Base-by-base conservation (phyloP, 2,329 filamentous ascomycete species). In the Paecilomyces dactylethromorphus region DNA sequence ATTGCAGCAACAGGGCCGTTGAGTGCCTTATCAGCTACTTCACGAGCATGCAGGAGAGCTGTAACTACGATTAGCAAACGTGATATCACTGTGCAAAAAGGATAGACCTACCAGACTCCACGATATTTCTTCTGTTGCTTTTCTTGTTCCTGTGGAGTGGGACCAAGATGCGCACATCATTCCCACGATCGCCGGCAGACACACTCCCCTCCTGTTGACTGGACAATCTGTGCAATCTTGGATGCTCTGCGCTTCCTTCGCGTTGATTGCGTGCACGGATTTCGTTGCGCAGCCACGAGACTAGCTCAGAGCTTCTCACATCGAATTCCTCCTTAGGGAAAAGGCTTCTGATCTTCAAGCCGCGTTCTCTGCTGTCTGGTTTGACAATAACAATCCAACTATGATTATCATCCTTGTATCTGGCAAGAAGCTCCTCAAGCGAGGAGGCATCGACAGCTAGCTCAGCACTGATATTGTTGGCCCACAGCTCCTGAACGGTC, bases 301-400 rank as follows among this genome's bases (percentile, higher is more conserved):
- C 76, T 4, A 99, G 80, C 59, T 95, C 88, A 3, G 83, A 79
- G 24, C 82, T 81, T 2, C 87, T 84, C 49, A 97, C 82, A 63
- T 97, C 94, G 3, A 83, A 84, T 65, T 95, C 91, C 29, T 95
- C 91, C 68, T 89, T 94, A 60, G 87, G 86, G 32, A 86, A 83
- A 68, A 92, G 84, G 12, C 85, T 91, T 69, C 89, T 90, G 63
- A 96, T 84, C 75, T 95, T 96, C 54, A 95, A 76, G 2, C 81
- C 81, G 21, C 77, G 71, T 53, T 78, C 76, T 56, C 82, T 81
- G 55, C 81, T 76, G 79, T 87, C 67, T 74, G 86, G 75, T 71
- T 96, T 96, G 68, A 96, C 87, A 62, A 95, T 89, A 39, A 97
- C 85, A 60, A 96, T 86, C 91, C 92, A 97, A 26, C 84, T 88